Conservation (phyloP, 257 asterid genomes). For the Cinchona pubescens region DNA sequence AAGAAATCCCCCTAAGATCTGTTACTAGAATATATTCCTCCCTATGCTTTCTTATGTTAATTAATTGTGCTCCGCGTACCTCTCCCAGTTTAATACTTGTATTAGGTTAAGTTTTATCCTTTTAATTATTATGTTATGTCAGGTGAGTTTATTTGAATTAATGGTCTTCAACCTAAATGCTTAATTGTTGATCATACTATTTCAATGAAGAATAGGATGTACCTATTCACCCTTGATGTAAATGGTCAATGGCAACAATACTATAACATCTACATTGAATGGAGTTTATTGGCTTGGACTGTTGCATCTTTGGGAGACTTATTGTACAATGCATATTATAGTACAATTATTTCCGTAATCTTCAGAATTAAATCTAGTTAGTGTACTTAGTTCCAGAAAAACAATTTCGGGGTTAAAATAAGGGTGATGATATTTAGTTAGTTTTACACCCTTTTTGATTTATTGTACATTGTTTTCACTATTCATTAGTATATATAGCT, state of each 20-base stretch:
- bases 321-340: neutral
- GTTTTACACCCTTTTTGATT: too few species aligned
- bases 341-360: neutral
- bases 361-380: neutral
- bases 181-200: neutral
- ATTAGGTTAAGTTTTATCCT: too few species aligned
- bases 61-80: neutral
- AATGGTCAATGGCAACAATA: neutral
- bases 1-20: neutral
- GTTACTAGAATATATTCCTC: neutral
- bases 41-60: neutral
- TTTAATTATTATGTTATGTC: neutral
- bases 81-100: neutral
- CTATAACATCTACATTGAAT: neutral
- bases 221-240: neutral
- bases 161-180: neutral
- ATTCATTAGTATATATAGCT: too few species aligned
- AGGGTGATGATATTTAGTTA: too few species aligned
- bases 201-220: neutral
- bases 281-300: neutral
- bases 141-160: slow-evolving; percentile 1
- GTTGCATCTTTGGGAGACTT: neutral
- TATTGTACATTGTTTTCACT: too few species aligned
- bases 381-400: neutral
- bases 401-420: too few species aligned